A percentile compares a stretch with the other conserved stretches of the same genome.
These are phyloP conservation scores for Haematococcus lacustris DNA, from an alignment of 139 green algal genomes.

Conservation along the genomic window DNA sequence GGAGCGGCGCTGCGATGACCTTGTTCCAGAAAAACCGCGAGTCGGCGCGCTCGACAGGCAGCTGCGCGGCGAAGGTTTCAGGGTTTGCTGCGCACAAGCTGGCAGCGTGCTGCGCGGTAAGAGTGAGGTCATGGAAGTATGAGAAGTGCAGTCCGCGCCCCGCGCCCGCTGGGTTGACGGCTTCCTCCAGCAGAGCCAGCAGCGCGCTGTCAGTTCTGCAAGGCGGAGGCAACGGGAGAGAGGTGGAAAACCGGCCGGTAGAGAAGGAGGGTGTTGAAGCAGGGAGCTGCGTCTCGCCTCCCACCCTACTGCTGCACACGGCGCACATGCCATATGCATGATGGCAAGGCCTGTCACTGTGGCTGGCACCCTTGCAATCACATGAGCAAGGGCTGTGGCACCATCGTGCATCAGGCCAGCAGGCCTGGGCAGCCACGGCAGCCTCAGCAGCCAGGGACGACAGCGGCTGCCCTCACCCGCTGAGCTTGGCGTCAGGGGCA, in stretches of 20 bases:
- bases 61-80: not conserved
- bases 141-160: slow-evolving; percentile 71
- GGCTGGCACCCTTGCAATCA: not conserved
- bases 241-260: not conserved
- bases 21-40: slow-evolving; percentile 72
- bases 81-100: not conserved
- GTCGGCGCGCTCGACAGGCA: slow-evolving; percentile 36
- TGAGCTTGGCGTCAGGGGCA: too few species aligned
- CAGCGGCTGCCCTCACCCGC: too few species aligned
- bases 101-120: slow-evolving; percentile 53
- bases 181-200: slow-evolving; percentile 32
- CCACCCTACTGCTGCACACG: too few species aligned
- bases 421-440: not conserved
- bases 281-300: too few species aligned
- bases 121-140: slow-evolving; percentile 62
- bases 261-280: not conserved
- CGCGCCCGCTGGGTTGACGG: slow-evolving; percentile 45
- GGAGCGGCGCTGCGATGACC: slow-evolving; percentile 45
- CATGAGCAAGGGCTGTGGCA: not conserved
- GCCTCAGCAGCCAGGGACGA: not conserved
- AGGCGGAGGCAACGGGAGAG: not conserved
- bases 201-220: slow-evolving; percentile 18
- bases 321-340: not conserved
- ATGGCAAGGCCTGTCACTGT: not conserved
- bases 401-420: not conserved